Conservation (phyloP, 2,329 filamentous ascomycete genomes). For the Zalaria sp. region DNA sequence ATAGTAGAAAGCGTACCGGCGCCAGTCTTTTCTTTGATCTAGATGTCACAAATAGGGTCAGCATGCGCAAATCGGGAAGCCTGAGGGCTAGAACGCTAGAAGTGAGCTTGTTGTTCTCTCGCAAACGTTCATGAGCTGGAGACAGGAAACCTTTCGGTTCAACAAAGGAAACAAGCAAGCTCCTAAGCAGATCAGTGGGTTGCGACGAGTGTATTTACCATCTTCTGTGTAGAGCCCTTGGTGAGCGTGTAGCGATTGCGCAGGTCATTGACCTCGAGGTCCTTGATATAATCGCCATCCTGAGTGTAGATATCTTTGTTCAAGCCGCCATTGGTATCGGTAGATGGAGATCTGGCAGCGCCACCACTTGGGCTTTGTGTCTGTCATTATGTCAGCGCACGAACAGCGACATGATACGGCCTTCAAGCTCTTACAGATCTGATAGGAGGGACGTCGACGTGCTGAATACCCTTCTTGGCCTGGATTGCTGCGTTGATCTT, state of each 20-base stretch:
- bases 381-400: conserved; percentile 3
- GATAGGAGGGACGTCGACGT: conserved; percentile 78
- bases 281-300: conserved; percentile 95
- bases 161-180: conserved; percentile 20
- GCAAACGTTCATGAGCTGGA: conserved; percentile 13
- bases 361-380: conserved; percentile 24
- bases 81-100: conserved; percentile 22
- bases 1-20: conserved; percentile 73
- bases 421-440: conserved; percentile 33
- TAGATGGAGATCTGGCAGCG: conserved; percentile 39
- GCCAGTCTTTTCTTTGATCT: conserved; percentile 99
- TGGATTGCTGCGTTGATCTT: conserved; percentile 34
- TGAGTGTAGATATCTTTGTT: conserved; percentile 84
- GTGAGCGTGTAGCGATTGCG: conserved; percentile 94
- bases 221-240: conserved; percentile 94
- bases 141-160: conserved; percentile 12
- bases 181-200: conserved; percentile 48
- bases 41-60: conserved; percentile 79
- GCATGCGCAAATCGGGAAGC: conserved; percentile 67
- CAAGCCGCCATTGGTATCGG: conserved; percentile 35
- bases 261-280: conserved; percentile 97
- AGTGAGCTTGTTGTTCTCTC: conserved; percentile 32
- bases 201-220: conserved; percentile 77
- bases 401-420: not conserved
- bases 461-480: conserved; percentile 71